Base-by-base conservation (phyloP, 2,329 filamentous ascomycete genomes). In the Clonostachys byssicola region DNA sequence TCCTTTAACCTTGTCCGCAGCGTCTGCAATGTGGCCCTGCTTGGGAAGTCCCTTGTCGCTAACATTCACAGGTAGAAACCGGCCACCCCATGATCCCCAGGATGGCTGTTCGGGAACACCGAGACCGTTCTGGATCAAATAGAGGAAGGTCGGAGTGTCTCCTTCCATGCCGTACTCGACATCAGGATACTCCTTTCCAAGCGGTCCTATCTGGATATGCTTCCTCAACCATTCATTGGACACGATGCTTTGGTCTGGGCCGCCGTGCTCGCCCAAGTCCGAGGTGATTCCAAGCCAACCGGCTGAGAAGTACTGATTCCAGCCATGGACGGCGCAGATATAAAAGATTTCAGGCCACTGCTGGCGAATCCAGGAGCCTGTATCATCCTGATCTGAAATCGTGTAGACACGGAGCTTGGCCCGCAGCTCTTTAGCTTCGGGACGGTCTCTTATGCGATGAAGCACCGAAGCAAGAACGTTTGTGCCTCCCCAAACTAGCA, bases 301-400 rank as follows among this genome's bases (percentile, higher is more conserved):
- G 0, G 79, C 78, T 45, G 72, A 54, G 3, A 66, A 68, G 51
- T 83, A 84, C 43, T 75, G 64, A 52, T 76, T 77, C 71, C 73
- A 83, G 6, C 69, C 77, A 54, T 83, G 80, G 2, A 81, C 59
- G 0, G 74, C 78, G 13, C 63, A 65, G 46, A 83, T 79, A 58
- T 80, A 82, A 52, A 78, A 75, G 7, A 83, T 56, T 20, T 77
- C 70, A 0, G 80, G 77, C 49, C 73, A 82, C 4, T 67, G 70
- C 41, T 65, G 60, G 14, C 79, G 72, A 34, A 83, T 75, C 78
- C 78, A 83, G 1, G 70, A 60, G 0, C 77, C 78, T 0, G 74
- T 73, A 49, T 83, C 73, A 51, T 83, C 79, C 52, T 83, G 79
- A 51, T 83, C 80, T 6, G 76, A 80, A 46, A 83, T 81, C 34